Evolutionary conservation across 2,329 filamentous ascomycete genomes (phyloP), one percentile per base, ranked within the genome.

Genomic region (Penicillium oxalicum): DNA sequence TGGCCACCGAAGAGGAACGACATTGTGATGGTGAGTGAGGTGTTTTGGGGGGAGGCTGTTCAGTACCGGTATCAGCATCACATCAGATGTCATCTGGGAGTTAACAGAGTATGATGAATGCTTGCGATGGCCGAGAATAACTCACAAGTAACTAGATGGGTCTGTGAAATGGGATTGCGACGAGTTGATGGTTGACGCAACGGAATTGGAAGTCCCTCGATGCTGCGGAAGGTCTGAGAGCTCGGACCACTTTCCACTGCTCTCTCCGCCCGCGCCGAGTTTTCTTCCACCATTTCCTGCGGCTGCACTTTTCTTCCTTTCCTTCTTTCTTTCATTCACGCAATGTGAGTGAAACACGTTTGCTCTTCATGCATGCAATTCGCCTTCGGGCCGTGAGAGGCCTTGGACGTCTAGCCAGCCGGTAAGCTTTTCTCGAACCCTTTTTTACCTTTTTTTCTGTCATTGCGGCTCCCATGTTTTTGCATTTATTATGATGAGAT

Each of bases 1-100:
- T 82, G 78, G 49, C 75, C 76, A 68, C 86, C 82, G 68, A 85
- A 85, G 61, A 87, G 80, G 76, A 87, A 86, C 56, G 84, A 87
- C 84, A 87, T 87, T 47, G 61, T 78, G 69, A 55, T 53, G 58
- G 44, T 49, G 32, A 50, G 49, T 45, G 45, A 12, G 48, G 40
- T 27, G 34, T 47, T 41, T 44, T 46, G 39, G 41, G 44, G 13
- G 37, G 27, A 40, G 13, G 25, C 29, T 32, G 29, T 11, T 32
- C 29, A 5, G 29, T 11, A 8, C 29, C 7, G 29, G 4, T 11
- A 32, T 32, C 29, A 32, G 7, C 29, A 5, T 32, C 11, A 32
- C 8, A 32, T 32, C 29, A 11, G 5, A 2, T 32, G 18, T 18
- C 18, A 18, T 18, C 1, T 18, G 18, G 18, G 18, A n/a, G 18